Evolutionary conservation across 2,329 filamentous ascomycete genomes (phyloP), one percentile per base, ranked within the genome.

Genomic region (Clarireedia paspali): DNA sequence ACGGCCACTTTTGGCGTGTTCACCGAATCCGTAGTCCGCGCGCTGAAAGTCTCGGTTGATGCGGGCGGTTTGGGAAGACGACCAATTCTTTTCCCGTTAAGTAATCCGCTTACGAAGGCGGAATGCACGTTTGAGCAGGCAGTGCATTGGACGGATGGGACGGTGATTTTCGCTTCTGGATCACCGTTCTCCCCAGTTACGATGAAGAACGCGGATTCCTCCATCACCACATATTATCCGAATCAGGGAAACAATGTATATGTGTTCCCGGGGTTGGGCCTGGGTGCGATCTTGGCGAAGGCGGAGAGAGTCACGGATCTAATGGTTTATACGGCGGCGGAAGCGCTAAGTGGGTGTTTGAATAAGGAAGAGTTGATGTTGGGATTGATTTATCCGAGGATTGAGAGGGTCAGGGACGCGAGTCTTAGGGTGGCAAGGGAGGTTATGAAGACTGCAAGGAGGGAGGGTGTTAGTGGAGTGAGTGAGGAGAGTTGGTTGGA

Each of bases 101-200:
- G 89, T 73, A 97, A 99, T 77, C 94, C 94, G 50, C 85, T 91
- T 51, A 91, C 87, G 74, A 96, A 97, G 78, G 95, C 92, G 7
- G 94, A 99, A 76, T 97, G 94, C 77, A 96, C 90, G 15, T 97
- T 95, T 67, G 91, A 96, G 77, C 88, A 94, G 40, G 94, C 94
- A 15, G 81, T 97, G 67, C 82, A 84, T 67, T 85, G 92, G 84
- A 97, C 92, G 10, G 88, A 97, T 57, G 92, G 92, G 59, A 89
- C 85, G 55, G 91, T 85, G 66, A 84, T 99, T 70, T 99, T 99
- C 69, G 94, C 94, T 50, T 96, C 91, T 5, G 94, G 94, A 61
- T 96, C 91, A 49, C 94, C 94, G 14, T 97, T 97, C 81, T 81
- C 84, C 24, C 79, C 85, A 2, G 80, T 89, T 68, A 83, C 80